Evolutionary conservation across 2,329 filamentous ascomycete species (phyloP).

Genomic region (Calonectria pseudoreteaudii): DNA sequence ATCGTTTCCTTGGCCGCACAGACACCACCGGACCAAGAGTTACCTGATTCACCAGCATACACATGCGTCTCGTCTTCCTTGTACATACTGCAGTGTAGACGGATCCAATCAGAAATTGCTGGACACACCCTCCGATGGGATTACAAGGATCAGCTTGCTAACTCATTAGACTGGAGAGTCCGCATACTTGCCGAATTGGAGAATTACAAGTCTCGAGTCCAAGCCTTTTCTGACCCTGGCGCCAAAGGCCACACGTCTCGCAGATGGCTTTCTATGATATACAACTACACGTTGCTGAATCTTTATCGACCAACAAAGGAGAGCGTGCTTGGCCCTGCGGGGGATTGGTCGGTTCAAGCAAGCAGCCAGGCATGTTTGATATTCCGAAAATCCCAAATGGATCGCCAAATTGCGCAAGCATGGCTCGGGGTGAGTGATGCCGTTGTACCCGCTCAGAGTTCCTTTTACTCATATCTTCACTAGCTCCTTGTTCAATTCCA

Average conservation of each 20-base stretch:
- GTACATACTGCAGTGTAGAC: conserved; percentile 42
- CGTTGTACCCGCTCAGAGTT: no score
- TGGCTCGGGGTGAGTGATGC: conserved; percentile 40
- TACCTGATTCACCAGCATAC: conserved; percentile 19
- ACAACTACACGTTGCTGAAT: conserved; percentile 44
- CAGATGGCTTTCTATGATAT: conserved; percentile 46
- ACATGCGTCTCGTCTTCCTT: conserved; percentile 43
- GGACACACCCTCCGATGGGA: conserved; percentile 39
- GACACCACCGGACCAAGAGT: conserved; percentile 21
- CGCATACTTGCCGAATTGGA: conserved; percentile 42
- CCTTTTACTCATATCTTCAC: neutral
- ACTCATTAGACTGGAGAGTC: conserved; percentile 37
- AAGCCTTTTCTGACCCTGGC: conserved; percentile 36
- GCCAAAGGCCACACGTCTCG: conserved; percentile 37
- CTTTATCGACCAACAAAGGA: conserved; percentile 43
- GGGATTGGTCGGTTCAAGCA: conserved; percentile 43
- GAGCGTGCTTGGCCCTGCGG: conserved; percentile 35
- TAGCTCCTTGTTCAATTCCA: conserved; percentile 47
- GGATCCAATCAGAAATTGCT: conserved; percentile 45
- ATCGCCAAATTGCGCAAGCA: conserved; percentile 38
- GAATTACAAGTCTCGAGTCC: conserved; percentile 35
- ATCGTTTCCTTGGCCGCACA: conserved; percentile 26
- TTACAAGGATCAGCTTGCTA: conserved; percentile 35
- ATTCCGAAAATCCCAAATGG: conserved; percentile 46
- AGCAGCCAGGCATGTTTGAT: conserved; percentile 44